Percentiles rank a stretch among this genome's conserved stretches.
Evolutionary conservation across 345 rosid species (phyloP).

Genomic region (Murraya koenigii): DNA sequence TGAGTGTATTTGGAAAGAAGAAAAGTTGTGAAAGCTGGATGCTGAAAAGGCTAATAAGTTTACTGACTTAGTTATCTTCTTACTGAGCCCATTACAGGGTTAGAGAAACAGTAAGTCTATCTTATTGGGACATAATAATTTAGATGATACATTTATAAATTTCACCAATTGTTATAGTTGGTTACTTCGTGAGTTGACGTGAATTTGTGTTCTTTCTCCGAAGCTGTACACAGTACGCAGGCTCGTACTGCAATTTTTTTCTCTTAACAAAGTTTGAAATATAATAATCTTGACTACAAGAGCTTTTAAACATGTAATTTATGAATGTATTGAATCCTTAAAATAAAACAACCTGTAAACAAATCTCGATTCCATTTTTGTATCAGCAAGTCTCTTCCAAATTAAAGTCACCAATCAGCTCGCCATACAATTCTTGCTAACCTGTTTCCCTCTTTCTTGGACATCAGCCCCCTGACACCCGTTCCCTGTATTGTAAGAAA

Average conservation of each 20-base stretch:
- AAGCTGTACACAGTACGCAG: no score
- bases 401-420: not conserved
- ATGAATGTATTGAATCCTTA: not conserved
- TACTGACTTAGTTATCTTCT: not conserved
- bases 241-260: no score
- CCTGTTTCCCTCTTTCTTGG: not conserved
- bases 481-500: not conserved
- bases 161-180: no score
- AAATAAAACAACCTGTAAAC: not conserved
- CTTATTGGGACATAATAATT: no score
- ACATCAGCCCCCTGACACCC: not conserved
- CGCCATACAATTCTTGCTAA: not conserved
- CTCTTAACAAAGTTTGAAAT: no score
- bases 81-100: no score
- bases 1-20: not conserved
- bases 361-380: not conserved
- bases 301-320: not conserved
- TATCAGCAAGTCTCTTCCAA: not conserved
- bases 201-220: no score
- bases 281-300: not conserved
- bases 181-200: no score
- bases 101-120: no score
- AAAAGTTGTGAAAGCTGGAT: not conserved
- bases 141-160: no score
- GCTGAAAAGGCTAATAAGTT: not conserved